A percentile compares a stretch with the other conserved stretches of the same genome.
These are phyloP conservation scores for Phytophthora lateralis DNA, from an alignment of 352 stramenopile genomes.

Conservation along the genomic window DNA sequence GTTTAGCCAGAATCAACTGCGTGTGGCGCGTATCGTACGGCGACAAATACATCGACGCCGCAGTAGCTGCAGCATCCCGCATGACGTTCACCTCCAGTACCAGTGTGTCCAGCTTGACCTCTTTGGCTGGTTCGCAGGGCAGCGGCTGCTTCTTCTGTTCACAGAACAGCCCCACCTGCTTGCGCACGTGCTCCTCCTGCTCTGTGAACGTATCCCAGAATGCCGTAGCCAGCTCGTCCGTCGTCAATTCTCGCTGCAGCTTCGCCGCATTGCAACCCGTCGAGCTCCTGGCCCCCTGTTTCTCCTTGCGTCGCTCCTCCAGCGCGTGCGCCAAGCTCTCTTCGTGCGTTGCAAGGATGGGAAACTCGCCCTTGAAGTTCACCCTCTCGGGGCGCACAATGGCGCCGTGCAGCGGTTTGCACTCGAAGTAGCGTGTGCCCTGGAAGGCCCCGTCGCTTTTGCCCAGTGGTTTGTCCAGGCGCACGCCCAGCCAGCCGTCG, in stretches of 20 bases:
- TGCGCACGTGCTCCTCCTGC: slow-evolving; percentile 56
- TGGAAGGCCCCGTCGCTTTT: slow-evolving; percentile 72
- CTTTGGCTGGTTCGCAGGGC: slow-evolving; percentile 42
- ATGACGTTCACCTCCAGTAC: slow-evolving; percentile 57
- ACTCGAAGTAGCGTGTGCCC: slow-evolving; percentile 70
- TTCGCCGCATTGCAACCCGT: not conserved
- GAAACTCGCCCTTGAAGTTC: slow-evolving; percentile 61
- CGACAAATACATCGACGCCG: slow-evolving; percentile 83
- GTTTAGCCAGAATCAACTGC: slow-evolving; percentile 64
- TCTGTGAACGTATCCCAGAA: slow-evolving; percentile 73
- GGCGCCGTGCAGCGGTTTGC: slow-evolving; percentile 55
- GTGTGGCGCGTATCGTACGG: slow-evolving; percentile 87
- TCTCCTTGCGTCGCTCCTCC: slow-evolving; percentile 52
- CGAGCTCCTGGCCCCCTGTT: slow-evolving; percentile 34
- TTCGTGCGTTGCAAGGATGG: slow-evolving; percentile 49
- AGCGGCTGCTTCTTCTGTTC: slow-evolving; percentile 66
- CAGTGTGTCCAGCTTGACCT: slow-evolving; percentile 57
- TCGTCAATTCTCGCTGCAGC: slow-evolving; percentile 44
- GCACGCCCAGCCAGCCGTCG: slow-evolving; percentile 75
- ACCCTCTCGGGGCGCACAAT: slow-evolving; percentile 72
- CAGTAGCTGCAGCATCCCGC: slow-evolving; percentile 59
- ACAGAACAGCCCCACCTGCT: slow-evolving; percentile 54
- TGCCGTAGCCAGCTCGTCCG: slow-evolving; percentile 53
- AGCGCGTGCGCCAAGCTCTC: slow-evolving; percentile 58
- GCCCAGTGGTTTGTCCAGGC: slow-evolving; percentile 74